Base-by-base conservation (phyloP, 2,329 filamentous ascomycete genomes). In the Fusarium piperis region DNA sequence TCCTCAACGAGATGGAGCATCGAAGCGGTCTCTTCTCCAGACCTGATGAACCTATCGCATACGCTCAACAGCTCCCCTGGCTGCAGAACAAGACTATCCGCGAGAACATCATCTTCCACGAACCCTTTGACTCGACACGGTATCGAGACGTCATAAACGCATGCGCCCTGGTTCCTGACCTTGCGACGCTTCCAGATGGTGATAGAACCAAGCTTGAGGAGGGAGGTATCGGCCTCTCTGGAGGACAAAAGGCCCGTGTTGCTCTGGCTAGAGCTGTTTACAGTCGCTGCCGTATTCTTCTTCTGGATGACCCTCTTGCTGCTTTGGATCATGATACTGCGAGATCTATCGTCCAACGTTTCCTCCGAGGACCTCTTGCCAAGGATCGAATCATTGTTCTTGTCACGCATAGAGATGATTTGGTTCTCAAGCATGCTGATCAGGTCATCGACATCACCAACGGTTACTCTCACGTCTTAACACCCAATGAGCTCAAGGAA, bases 341-440 rank as follows among this genome's bases (percentile, higher is more conserved):
- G 0, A 88, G 80, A 78, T 87, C 77, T 74, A 93, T 84, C 79
- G 74, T 97, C 86, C 88, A 82, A 69, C 88, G 83, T 79, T 87
- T 83, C 72, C 84, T 94, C 58, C 85, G 87, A 20, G 87, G 88
- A 0, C 84, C 91, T 0, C 87, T 92, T 0, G 83, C 87, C 11
- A 87, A 89, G 62, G 87, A 85, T 8, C 87, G 93, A 7, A 93
- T 92, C 0, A 91, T 93, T 0, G 88, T 96, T n/a, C 89, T 94
- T 44, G 93, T 95, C 53, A 94, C 94, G 0, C 92, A 94, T 78
- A 87, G 91, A 38, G 91, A 95, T n/a, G 91, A 95, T 67, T 83
- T 97, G 11, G 93, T 94, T 65, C 87, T 89, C 20, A 85, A 88
- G n/a, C 84, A 94, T 46, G 93, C 94, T 2, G 85, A 91, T 55